phyloP scores from a whole-genome alignment of 805 yeast species.

The Ogataea pini region DNA sequence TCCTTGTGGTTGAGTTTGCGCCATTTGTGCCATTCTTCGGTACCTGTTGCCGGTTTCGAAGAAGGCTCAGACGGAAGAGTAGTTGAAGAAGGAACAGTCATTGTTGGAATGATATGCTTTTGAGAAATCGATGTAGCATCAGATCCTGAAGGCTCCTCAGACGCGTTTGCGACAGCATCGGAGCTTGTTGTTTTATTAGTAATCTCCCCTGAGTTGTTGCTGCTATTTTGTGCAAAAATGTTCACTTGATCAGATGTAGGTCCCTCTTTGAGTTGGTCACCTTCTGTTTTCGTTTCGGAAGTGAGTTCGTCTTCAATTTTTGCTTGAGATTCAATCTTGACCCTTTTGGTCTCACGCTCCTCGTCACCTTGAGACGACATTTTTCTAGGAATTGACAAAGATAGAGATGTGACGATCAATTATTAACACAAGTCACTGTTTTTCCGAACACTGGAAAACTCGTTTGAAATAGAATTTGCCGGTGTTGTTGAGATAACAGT shows the following conservation, averaged over 20 bases:
- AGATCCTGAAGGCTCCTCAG: background rate
- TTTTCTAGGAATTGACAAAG: background rate
- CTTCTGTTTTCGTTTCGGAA: background rate
- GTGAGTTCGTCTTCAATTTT: background rate
- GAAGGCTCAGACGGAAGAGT: conserved; percentile 21
- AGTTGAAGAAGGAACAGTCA: conserved; percentile 26
- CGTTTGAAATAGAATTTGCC: too few species aligned
- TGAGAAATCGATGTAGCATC: background rate
- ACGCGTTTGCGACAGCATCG: background rate
- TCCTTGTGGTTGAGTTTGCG: conserved; percentile 93
- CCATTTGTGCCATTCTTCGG: conserved; percentile 79
- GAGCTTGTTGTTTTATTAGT: background rate
- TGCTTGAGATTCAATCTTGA: conserved; percentile 11
- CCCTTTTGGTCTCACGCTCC: conserved; percentile 15
- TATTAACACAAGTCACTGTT: background rate
- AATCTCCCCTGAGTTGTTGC: background rate
- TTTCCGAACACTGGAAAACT: background rate
- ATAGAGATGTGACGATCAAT: background rate
- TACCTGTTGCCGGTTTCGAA: conserved; percentile 64
- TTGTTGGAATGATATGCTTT: conserved; percentile 20
- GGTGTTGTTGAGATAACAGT: too few species aligned
- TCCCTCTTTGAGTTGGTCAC: background rate
- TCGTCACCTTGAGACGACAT: conserved; percentile 11
- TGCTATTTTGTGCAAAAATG: background rate
- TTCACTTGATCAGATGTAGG: background rate